Conservation (phyloP, 306 rosid species). For the Hylodesmum podocarpum region DNA sequence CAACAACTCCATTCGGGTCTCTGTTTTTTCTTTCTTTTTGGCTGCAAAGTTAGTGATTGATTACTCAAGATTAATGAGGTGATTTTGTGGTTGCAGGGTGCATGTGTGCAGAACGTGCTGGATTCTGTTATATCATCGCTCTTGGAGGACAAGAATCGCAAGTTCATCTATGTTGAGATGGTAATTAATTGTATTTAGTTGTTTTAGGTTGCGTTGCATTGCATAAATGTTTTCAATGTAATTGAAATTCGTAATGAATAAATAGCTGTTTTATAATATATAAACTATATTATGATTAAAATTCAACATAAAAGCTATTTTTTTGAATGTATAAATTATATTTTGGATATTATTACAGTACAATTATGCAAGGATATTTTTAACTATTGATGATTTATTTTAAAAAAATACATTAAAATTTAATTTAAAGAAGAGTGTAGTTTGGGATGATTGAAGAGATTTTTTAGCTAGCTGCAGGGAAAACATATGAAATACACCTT, state of each 20-base stretch:
- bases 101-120: conserved; percentile 80
- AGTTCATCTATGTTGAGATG: conserved; percentile 77
- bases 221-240: neutral
- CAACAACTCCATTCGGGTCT: conserved; percentile 77
- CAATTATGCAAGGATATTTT: neutral
- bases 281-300: neutral
- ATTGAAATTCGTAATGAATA: neutral
- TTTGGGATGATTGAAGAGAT: neutral
- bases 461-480: neutral
- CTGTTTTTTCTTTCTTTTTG: neutral
- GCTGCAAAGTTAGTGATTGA: neutral
- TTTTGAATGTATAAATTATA: neutral
- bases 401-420: neutral
- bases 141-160: conserved; percentile 71
- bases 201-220: neutral
- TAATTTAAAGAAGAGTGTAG: neutral
- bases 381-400: neutral
- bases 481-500: neutral
- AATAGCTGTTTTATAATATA: neutral
- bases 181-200: conserved; percentile 25
- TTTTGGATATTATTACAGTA: neutral
- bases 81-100: conserved; percentile 51
- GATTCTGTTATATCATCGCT: conserved; percentile 75
- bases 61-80: neutral
- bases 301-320: neutral